Conservation (phyloP, 345 rosid genomes). For the Ricinus communis region DNA sequence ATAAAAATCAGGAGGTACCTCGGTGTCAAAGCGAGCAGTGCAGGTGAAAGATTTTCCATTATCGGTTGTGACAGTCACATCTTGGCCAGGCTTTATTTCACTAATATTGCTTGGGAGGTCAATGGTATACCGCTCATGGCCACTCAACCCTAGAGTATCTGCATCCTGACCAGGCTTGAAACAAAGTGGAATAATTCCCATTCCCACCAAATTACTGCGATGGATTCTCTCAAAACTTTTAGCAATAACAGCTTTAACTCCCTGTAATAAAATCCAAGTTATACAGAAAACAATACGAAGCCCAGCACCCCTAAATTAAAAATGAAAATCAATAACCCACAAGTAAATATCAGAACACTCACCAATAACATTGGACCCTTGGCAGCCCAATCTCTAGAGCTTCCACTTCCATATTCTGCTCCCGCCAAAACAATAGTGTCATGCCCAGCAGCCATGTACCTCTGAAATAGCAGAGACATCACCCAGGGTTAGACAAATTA, state of each 20-base stretch:
- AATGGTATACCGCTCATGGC: slow-evolving; percentile 82
- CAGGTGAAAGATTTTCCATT: slow-evolving; percentile 87
- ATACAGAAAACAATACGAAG: not conserved
- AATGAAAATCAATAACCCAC: no score
- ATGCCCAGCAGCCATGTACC: slow-evolving; percentile 69
- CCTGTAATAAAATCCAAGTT: slow-evolving; percentile 47
- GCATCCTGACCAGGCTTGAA: slow-evolving; percentile 94
- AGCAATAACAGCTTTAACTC: slow-evolving; percentile 94
- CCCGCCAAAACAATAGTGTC: slow-evolving; percentile 92
- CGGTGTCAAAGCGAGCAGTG: slow-evolving; percentile 92
- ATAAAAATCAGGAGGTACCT: slow-evolving; percentile 44
- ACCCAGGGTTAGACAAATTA: not conserved
- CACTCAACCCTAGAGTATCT: slow-evolving; percentile 81
- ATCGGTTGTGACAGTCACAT: slow-evolving; percentile 77
- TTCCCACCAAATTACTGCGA: slow-evolving; percentile 95
- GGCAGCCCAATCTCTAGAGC: slow-evolving; percentile 99
- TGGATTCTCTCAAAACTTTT: slow-evolving; percentile 99
- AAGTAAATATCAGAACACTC: slow-evolving; percentile 14
- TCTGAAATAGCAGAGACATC: slow-evolving; percentile 46
- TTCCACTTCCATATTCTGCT: slow-evolving; percentile 99
- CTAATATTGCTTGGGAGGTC: slow-evolving; percentile 72
- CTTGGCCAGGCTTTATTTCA: slow-evolving; percentile 93
- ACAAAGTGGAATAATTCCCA: slow-evolving; percentile 96
- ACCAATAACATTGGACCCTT: slow-evolving; percentile 98
- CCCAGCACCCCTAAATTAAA: not conserved